These are phyloP conservation scores for Usnea hakonensis DNA, from an alignment of 495 filamentous ascomycete genomes.

Conservation along the genomic window DNA sequence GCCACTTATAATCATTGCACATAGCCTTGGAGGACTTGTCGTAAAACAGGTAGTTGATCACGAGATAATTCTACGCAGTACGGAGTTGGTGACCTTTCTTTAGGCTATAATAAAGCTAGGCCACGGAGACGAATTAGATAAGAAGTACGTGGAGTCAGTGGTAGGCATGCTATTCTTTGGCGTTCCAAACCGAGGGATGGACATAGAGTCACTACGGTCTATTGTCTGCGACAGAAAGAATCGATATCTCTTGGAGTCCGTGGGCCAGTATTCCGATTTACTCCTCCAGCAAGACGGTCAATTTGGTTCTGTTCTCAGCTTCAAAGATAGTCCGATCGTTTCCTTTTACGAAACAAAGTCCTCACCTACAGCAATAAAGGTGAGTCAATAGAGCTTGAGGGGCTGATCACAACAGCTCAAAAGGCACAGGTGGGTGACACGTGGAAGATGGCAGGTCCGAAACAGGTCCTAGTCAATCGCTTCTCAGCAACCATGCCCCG, in stretches of 20 bases:
- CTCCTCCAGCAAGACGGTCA: not conserved
- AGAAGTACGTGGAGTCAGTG: not conserved
- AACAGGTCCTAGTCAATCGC: not conserved
- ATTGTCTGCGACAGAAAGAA: not conserved
- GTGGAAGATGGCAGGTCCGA: not conserved
- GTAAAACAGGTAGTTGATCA: conserved; percentile 39
- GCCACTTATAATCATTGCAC: conserved; percentile 38
- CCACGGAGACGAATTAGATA: not conserved
- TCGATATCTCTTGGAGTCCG: not conserved
- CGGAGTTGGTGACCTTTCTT: conserved; percentile 12
- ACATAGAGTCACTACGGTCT: not conserved
- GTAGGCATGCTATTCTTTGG: not conserved
- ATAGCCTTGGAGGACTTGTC: conserved; percentile 43
- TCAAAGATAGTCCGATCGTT: not conserved
- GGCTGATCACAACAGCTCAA: not conserved
- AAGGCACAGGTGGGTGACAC: not conserved
- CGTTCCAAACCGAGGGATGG: not conserved
- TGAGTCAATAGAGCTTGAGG: not conserved
- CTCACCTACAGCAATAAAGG: not conserved
- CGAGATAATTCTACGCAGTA: conserved; percentile 30
- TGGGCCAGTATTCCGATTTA: not conserved
- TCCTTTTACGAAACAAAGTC: not conserved
- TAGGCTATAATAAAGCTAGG: conserved; percentile 19
- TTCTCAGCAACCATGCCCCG: not conserved
- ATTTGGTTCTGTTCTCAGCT: not conserved